These are phyloP conservation scores for Morella rubra DNA, from an alignment of 306 rosid genomes.

Conservation along the genomic window DNA sequence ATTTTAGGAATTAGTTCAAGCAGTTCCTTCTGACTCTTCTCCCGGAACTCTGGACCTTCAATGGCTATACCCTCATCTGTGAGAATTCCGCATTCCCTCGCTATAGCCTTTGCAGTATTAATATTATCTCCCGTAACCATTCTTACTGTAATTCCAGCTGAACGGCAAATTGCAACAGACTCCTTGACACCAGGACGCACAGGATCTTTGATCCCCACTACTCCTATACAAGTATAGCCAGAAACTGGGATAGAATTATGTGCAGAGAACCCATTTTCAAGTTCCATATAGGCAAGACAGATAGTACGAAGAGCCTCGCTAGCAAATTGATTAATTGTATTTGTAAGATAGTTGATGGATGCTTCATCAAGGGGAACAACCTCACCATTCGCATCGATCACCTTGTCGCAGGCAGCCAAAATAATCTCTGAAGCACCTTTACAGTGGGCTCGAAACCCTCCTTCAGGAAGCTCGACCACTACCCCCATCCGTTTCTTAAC, in stretches of 20 bases:
- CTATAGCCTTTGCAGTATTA: constrained; percentile 91
- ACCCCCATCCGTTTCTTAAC: constrained; percentile 83
- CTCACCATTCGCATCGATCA: constrained; percentile 66
- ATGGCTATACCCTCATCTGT: constrained; percentile 97
- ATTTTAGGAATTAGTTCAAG: constrained; percentile 76
- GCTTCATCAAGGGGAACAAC: constrained; percentile 77
- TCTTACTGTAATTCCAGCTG: constrained; percentile 91
- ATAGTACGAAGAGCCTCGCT: constrained; percentile 89
- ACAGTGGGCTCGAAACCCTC: constrained; percentile 77
- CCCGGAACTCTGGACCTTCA: constrained; percentile 92
- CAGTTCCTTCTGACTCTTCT: constrained; percentile 71
- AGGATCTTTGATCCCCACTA: constrained; percentile 96
- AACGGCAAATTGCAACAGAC: constrained; percentile 83
- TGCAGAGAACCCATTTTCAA: constrained; percentile 63
- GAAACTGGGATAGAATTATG: constrained; percentile 68
- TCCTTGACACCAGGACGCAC: constrained; percentile 98
- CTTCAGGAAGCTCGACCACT: constrained; percentile 69
- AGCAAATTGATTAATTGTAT: constrained; percentile 74
- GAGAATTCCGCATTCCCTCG: constrained; percentile 94
- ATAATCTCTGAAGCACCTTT: constrained; percentile 96
- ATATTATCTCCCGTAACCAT: constrained; percentile 99
- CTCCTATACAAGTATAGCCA: constrained; percentile 81
- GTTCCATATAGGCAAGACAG: constrained; percentile 82
- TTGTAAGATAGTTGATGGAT: constrained; percentile 52
- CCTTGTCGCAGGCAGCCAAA: constrained; percentile 86